Conservation (phyloP, 257 asterid genomes). For the Vinca minor region DNA sequence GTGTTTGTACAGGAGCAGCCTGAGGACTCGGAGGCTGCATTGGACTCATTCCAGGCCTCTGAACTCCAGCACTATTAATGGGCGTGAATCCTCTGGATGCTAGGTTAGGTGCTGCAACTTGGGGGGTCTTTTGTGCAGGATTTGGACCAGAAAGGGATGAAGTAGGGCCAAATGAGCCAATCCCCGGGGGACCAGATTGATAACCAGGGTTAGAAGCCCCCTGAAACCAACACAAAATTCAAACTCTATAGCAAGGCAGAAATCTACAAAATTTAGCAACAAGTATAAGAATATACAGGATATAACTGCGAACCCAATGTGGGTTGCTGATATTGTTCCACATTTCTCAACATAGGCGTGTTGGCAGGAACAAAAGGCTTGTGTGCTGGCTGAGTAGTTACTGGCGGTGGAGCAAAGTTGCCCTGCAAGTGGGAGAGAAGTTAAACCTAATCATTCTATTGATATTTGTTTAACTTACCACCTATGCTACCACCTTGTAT, state of each 20-base stretch:
- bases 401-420: slow-evolving; percentile 60
- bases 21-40: slow-evolving; percentile 74
- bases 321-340: slow-evolving; percentile 84
- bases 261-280: not conserved
- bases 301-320: slow-evolving; percentile 80
- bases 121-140: slow-evolving; percentile 58
- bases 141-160: slow-evolving; percentile 44
- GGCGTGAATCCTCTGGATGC: slow-evolving; percentile 67
- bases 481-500: too few relatives aligned
- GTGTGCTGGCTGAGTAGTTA: slow-evolving; percentile 50
- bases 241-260: slow-evolving; percentile 6
- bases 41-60: slow-evolving; percentile 62
- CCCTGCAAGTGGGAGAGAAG: slow-evolving; percentile 46
- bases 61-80: slow-evolving; percentile 43
- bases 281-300: slow-evolving; percentile 42
- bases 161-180: slow-evolving; percentile 42
- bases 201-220: slow-evolving; percentile 44
- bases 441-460: not conserved
- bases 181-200: slow-evolving; percentile 57
- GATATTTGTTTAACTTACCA: too few relatives aligned
- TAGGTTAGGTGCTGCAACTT: slow-evolving; percentile 47
- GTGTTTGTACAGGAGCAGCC: slow-evolving; percentile 45
- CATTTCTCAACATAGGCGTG: slow-evolving; percentile 57
- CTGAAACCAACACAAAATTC: slow-evolving; percentile 26
- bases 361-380: slow-evolving; percentile 72